Evolutionary conservation across 2,329 filamentous ascomycete genomes (phyloP), one percentile per base, ranked within the genome.

Genomic region (Penicillium sp.): DNA sequence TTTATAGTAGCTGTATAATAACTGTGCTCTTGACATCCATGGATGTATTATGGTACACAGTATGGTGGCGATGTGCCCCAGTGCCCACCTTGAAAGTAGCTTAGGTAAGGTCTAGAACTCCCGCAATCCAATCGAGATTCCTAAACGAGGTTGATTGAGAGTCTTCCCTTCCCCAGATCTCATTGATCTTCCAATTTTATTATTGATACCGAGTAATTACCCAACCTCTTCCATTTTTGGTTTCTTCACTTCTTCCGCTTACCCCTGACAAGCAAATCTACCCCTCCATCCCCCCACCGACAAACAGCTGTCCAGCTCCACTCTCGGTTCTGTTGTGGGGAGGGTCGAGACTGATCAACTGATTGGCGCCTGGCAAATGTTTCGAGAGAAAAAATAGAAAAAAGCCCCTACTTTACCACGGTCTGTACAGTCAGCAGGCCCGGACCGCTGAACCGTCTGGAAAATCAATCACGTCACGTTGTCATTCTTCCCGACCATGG

Each of bases 381-480:
- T 50, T 50, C 4, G 40, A 56, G 40, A 35, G 38, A 31, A 58
- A 54, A 58, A 50, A 47, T 29, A 40, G 37, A 33, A 49, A 62
- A 63, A 27, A 27, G 23, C 13, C 29, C 38, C 23, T 29, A 25
- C 31, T 33, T 33, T 33, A 62, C 63, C 55, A 61, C 57, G 61
- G 54, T 54, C 43, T 55, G 60, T 52, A 64, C 60, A 67, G 62
- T 63, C 63, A 64, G 63, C 62, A 62, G 53, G 38, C 41, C 43
- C 53, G 59, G 50, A 56, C 57, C 60, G 54, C 54, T 51, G 61
- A 64, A 53, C 63, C 62, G 59, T 50, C 47, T 42, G 19, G 62
- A 63, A 68, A 70, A 71, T 72, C 68, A 64, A 71, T 72, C 69
- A 73, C 71, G 71, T 74, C 71, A 73, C 71, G 68, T 68, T 72